A percentile compares a stretch with the other conserved stretches of the same genome.
These are phyloP conservation scores for Capsicum chinense DNA, from an alignment of 257 asterid genomes.

Conservation along the genomic window DNA sequence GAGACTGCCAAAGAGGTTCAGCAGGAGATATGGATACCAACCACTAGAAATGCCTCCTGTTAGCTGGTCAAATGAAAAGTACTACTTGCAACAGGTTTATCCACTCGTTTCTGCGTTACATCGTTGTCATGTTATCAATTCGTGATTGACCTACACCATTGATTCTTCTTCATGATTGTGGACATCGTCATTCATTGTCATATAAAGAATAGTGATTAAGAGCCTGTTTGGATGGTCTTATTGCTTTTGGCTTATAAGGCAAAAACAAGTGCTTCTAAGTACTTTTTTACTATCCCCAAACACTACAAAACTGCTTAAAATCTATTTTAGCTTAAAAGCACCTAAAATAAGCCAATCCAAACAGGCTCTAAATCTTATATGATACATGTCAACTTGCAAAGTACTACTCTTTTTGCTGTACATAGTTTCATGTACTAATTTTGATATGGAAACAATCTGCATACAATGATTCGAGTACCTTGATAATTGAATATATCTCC, in stretches of 20 bases:
- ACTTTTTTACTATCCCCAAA: too few relatives aligned
- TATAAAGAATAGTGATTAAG: neutral
- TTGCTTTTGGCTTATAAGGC: too few relatives aligned
- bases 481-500: neutral
- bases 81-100: constrained; percentile 87
- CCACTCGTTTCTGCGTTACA: constrained; percentile 22
- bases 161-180: constrained; percentile 21
- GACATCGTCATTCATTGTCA: neutral
- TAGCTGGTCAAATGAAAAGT: constrained; percentile 94
- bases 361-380: neutral
- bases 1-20: constrained; percentile 79
- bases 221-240: too few relatives aligned
- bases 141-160: neutral
- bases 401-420: neutral
- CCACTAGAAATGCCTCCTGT: constrained; percentile 87
- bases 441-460: constrained; percentile 18
- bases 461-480: neutral
- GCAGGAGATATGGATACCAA: constrained; percentile 63
- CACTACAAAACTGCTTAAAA: too few relatives aligned
- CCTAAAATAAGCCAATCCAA: too few relatives aligned
- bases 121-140: constrained; percentile 22
- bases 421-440: neutral
- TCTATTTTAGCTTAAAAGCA: too few relatives aligned
- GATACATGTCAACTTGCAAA: constrained; percentile 1
- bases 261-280: too few relatives aligned